Percentiles rank a stretch among this genome's conserved stretches.
Conservation (phyloP, 2,329 filamentous ascomycete genomes). For the Clarireedia monteithiana region DNA sequence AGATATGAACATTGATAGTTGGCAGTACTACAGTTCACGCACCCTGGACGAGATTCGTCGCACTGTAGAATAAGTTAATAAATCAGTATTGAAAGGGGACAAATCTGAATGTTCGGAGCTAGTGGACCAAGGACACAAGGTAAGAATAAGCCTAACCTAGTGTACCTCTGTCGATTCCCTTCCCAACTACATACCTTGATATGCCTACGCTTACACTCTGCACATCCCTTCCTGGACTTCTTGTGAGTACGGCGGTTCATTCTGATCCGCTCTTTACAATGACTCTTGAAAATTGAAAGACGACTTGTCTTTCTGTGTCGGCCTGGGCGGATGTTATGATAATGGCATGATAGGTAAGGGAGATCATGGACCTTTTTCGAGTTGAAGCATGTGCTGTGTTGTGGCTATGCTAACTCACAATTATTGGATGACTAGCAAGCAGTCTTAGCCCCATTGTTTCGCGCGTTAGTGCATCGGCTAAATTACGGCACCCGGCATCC, state of each 20-base stretch:
- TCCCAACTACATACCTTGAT: conserved; percentile 16
- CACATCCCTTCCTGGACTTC: conserved; percentile 20
- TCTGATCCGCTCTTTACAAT: not conserved
- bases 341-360: too few species aligned
- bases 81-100: not conserved
- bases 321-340: not conserved
- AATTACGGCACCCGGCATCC: too few species aligned
- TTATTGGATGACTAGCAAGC: too few species aligned
- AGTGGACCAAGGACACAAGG: not conserved
- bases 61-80: conserved; percentile 12
- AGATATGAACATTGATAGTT: not conserved
- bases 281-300: not conserved
- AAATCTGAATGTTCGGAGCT: not conserved
- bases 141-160: not conserved
- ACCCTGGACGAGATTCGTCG: conserved; percentile 18
- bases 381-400: too few species aligned
- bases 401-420: too few species aligned
- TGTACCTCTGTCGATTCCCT: not conserved
- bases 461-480: too few species aligned
- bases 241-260: conserved; percentile 16
- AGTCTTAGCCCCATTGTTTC: too few species aligned
- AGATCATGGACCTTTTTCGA: too few species aligned
- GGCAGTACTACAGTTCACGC: conserved; percentile 8
- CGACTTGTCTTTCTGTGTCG: not conserved
- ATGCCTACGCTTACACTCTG: conserved; percentile 18